Base-by-base conservation (phyloP, 345 rosid genomes). In the Turritis glabra region DNA sequence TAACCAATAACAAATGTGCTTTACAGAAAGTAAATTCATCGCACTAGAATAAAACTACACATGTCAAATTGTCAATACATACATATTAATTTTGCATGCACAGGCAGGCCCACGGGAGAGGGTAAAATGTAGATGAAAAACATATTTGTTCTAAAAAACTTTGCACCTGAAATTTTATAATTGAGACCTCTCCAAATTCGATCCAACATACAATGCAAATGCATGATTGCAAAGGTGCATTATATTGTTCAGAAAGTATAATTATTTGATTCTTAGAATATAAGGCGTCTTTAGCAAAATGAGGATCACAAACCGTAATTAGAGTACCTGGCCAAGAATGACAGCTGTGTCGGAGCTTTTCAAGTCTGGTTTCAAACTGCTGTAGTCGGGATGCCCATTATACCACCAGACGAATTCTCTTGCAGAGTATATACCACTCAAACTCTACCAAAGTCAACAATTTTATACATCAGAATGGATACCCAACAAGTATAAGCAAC, bases 341-440 rank as follows among this genome's bases (percentile, higher is more conserved):
- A 89, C 85, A 76, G 92, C 97, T 58, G 87, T 87, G 73, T 90
- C 85, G 3, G 96, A 78, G 59, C 83, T 81, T 80, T 78, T 82
- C 86, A 95, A 82, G 83, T 87, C 90, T 74, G 88, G 96, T 80
- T 83, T 77, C 62, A 89, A 73, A 79, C 83, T 52, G 64, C 78
- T 84, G 81, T 85, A 81, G 71, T 92, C 90, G 0, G 96, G 99
- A 72, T 95, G 99, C 57, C 96, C 97, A 76, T 89, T 92, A 77
- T 95, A 95, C 97, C 97, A 92, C 97, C 97, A 92, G 37, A 95
- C 97, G 77, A 95, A 90, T 85, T 95, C 97, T 80, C 97, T 87
- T 29, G 99, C 97, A 0, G 97, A 90, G 82, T 83, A 82, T 79
- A 95, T 67, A 46, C 97, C 97, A 30, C 29, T 63, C 79, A 90